Percentiles rank a stretch among this genome's conserved stretches.
phyloP scores from a whole-genome alignment of 1,139 yeast genomes.

The Meyerozyma smithsonii region DNA sequence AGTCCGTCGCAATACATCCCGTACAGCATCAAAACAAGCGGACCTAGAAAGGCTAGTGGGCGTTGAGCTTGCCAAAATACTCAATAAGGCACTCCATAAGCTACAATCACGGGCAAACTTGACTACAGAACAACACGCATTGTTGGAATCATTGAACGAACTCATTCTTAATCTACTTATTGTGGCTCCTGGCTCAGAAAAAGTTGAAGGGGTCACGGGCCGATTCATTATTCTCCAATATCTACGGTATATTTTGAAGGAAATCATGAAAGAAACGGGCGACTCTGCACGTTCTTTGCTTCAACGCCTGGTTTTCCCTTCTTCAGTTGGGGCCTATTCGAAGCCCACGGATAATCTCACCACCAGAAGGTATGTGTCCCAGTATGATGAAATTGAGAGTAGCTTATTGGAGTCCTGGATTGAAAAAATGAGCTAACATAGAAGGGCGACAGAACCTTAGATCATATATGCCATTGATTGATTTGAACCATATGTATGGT shows the following conservation, averaged over 20 bases:
- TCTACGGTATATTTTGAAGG: slow-evolving; percentile 38
- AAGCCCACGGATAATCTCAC: background rate
- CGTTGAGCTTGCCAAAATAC: slow-evolving; percentile 29
- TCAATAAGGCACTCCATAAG: slow-evolving; percentile 33
- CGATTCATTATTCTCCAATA: slow-evolving; percentile 34
- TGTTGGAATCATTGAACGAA: slow-evolving; percentile 29
- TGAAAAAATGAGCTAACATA: slow-evolving; percentile 25
- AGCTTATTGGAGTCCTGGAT: slow-evolving; percentile 44
- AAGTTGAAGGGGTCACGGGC: slow-evolving; percentile 13
- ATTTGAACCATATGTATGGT: no score
- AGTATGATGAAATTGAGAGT: slow-evolving; percentile 42
- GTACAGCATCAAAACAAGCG: slow-evolving; percentile 18
- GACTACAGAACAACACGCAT: slow-evolving; percentile 34
- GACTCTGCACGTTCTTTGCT: slow-evolving; percentile 15
- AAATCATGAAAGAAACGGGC: slow-evolving; percentile 22
- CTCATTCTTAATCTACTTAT: slow-evolving; percentile 23
- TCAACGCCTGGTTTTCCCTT: slow-evolving; percentile 34
- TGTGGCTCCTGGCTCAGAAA: slow-evolving; percentile 18
- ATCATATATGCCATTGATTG: no score
- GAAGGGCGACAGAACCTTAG: background rate
- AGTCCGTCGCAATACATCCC: background rate
- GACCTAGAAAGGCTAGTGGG: slow-evolving; percentile 19
- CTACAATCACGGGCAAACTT: slow-evolving; percentile 29
- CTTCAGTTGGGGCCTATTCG: slow-evolving; percentile 15
- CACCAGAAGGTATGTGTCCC: slow-evolving; percentile 2